A percentile compares a stretch with the other conserved stretches of the same genome.
Evolutionary conservation across 164 flowering plant species (phyloP).

Genomic region (Malania oleifera): DNA sequence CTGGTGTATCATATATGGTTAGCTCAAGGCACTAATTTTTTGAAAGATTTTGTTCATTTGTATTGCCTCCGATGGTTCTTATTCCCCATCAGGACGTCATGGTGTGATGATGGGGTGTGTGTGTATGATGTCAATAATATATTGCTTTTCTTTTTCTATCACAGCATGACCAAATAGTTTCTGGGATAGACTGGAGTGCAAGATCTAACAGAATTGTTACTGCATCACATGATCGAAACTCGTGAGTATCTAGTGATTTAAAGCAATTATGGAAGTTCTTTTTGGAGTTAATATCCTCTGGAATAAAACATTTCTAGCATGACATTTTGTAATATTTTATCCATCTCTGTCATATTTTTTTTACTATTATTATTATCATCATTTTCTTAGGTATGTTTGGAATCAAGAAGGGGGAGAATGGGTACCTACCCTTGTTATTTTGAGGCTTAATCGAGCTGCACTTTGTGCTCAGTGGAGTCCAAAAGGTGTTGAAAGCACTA

Average conservation of each 20-base stretch:
- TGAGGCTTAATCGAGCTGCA: constrained; percentile 95
- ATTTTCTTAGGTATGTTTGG: constrained; percentile 80
- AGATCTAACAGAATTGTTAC: constrained; percentile 89
- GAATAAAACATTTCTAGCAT: no score
- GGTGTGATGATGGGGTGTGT: no score
- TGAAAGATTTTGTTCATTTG: no score
- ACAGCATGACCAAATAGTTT: constrained; percentile 97
- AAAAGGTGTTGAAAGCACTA: constrained; percentile 64
- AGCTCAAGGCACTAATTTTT: no score
- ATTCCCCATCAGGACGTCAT: no score
- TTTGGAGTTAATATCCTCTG: neutral
- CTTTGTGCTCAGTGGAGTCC: constrained; percentile 99
- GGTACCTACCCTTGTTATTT: constrained; percentile 97
- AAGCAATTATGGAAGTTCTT: neutral
- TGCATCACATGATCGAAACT: constrained; percentile 95
- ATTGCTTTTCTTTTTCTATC: constrained; percentile 4
- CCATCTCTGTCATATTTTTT: neutral
- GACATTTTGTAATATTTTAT: no score
- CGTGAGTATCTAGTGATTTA: constrained; percentile 57
- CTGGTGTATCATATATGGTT: no score
- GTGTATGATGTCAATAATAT: neutral
- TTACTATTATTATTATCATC: neutral
- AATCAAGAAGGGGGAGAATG: constrained; percentile 78
- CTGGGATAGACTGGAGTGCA: constrained; percentile 93
- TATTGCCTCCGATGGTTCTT: no score